Evolutionary conservation across 495 filamentous ascomycete genomes (phyloP).

Genomic region (Venustampulla echinocandica): DNA sequence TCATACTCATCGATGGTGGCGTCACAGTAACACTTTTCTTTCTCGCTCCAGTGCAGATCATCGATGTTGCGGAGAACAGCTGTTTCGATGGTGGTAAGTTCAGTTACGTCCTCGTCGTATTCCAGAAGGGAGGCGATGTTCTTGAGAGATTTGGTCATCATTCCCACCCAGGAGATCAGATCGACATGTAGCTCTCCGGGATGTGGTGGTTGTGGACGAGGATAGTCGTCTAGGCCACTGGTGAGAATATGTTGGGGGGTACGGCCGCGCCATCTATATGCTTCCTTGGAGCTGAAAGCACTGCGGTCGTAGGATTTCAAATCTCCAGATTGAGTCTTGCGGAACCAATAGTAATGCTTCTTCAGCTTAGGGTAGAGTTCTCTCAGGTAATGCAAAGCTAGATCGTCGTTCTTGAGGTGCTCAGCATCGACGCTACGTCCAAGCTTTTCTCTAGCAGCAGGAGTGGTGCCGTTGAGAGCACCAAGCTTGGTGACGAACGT

Average conservation of each 20-base stretch:
- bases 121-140: conserved; percentile 67
- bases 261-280: conserved; percentile 92
- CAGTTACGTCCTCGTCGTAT: conserved; percentile 62
- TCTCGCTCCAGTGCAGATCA: conserved; percentile 84
- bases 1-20: conserved; percentile 94
- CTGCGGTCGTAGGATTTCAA: conserved; percentile 85
- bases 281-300: conserved; percentile 78
- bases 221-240: conserved; percentile 93
- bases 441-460: conserved; percentile 10
- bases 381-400: conserved; percentile 65
- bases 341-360: conserved; percentile 90
- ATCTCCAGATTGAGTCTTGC: conserved; percentile 81
- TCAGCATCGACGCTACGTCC: conserved; percentile 23
- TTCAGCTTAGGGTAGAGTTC: conserved; percentile 86
- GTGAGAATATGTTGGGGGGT: conserved; percentile 79
- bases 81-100: conserved; percentile 61
- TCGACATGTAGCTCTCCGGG: conserved; percentile 95
- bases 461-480: conserved; percentile 17
- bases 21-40: conserved; percentile 79
- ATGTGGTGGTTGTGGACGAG: conserved; percentile 89
- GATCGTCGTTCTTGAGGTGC: conserved; percentile 55
- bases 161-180: conserved; percentile 91
- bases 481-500: conserved; percentile 67
- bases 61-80: conserved; percentile 84
- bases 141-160: conserved; percentile 76